Evolutionary conservation across 2,329 filamentous ascomycete species (phyloP), one percentile per base, ranked within the genome.

Genomic region (Daldinia sp.): DNA sequence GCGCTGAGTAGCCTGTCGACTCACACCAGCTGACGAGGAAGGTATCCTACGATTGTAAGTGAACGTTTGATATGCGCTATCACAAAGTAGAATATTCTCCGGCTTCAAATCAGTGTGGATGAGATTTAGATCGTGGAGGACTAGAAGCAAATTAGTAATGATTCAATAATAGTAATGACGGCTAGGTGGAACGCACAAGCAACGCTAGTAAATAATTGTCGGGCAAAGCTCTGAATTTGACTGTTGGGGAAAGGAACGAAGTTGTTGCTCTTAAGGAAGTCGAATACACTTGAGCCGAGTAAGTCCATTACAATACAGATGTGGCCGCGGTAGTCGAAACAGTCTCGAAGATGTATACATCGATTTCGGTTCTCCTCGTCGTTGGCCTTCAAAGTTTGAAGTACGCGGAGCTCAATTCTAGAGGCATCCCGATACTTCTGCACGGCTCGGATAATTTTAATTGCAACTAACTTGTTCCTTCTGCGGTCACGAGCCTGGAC

Each of bases 211-310:
- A 99, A 92, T 15, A 99, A 85, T 79, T 99, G 96, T 56, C 95
- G 90, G 54, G 96, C 96, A 84, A 99, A 98, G 78, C 89, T 95
- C 80, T 98, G 96, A 66, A 99, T 99, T 81, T 99, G 96, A 73
- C 94, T 98, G 84, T 97, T 98, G 12, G 96, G 96, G 77, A 99
- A 99, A 0, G 96, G 96, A 18, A 97, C 94, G 78, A 99, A 99
- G 72, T 89, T 88, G 78, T 98, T 98, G 76, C 91, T 90, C 83
- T 99, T 99, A 54, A 99, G 86, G 75, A 99, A 99, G 81, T 99
- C 96, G 79, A 99, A 99, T 59, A 99, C 95, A 75, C 95, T 98
- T 78, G 98, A 95, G 54, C 95, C 95, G 35, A 98, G 88, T 3
- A 91, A 81, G 72, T 91, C 88, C 88, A 90, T 91, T 61, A 91